Base-by-base conservation (phyloP, 2,329 filamentous ascomycete genomes). In the Microsporum ferrugineum region DNA sequence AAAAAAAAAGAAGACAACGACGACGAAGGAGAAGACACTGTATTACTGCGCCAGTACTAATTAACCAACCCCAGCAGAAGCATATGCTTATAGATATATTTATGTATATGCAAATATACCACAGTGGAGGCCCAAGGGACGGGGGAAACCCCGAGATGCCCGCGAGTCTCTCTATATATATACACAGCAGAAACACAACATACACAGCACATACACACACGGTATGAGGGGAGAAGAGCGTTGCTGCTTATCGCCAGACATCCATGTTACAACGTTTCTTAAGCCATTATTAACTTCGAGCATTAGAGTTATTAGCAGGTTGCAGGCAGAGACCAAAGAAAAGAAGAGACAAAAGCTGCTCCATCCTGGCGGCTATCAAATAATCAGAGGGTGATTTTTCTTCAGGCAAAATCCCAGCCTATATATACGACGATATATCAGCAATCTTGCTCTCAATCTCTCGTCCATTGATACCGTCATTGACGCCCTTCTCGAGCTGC, bases 241-340 rank as follows among this genome's bases (percentile, higher is more conserved):
- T 23, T 47, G 45, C 45, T 51, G 45, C 45, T 51, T 47, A 47
- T 47, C 43, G 43, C 23, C 43, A 23, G n/a, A 31, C 51, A 55
- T 55, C 51, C 51, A 55, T 55, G 51, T 12, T 29, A 8, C 51
- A 55, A 55, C 51, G 51, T 55, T 55, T 55, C 51, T 55, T 34
- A 55, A 36, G 51, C 34, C n/a, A 43, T 43, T 23, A 34, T 27
- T 34, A 55, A 55, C 51, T 36, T 55, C 51, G 6, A n/a, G 51
- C 51, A 36, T 53, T 55, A 55, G 51, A 55, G 51, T 55, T 55
- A 55, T 10, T 55, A 5, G 29, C 27, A 10, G 34, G 34, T 36
- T 36, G 34, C 34, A 36, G 34, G 34, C 34, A 36, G 34, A 36
- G 34, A 36, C 34, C 39, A n/a, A n/a, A 43, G 39, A 43, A 17